phyloP scores from a whole-genome alignment of 2,329 filamentous ascomycete genomes.

The Amylocarpus encephaloides region DNA sequence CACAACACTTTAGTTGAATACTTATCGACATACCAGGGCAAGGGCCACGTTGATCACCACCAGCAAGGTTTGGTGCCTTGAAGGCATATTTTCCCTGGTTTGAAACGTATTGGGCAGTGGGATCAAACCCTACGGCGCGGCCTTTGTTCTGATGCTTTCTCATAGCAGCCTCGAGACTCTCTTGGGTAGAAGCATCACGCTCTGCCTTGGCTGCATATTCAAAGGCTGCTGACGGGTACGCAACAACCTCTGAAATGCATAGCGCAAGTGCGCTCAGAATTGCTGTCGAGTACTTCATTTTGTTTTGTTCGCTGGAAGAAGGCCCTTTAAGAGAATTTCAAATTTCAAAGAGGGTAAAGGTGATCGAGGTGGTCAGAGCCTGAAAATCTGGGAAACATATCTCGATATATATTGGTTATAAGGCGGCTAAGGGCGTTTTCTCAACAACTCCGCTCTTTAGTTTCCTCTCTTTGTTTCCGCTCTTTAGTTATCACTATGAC shows the following conservation, averaged over 20 bases:
- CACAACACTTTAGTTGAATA: too few relatives aligned
- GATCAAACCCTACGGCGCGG: constrained; percentile 3
- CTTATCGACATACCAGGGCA: constrained; percentile 26
- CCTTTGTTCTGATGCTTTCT: neutral
- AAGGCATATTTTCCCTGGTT: constrained; percentile 32
- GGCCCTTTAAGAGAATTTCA: too few relatives aligned
- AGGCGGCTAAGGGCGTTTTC: neutral
- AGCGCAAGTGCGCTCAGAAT: constrained; percentile 8
- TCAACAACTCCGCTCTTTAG: neutral
- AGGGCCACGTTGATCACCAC: constrained; percentile 34
- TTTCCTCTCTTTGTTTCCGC: too few relatives aligned
- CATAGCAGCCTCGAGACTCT: constrained; percentile 6
- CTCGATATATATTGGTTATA: too few relatives aligned
- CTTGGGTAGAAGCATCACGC: constrained; percentile 5
- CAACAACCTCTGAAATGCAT: constrained; percentile 12
- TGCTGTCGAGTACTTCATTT: constrained; percentile 12
- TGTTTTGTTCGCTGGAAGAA: constrained; percentile 1
- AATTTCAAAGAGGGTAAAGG: too few relatives aligned
- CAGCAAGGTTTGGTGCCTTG: constrained; percentile 28
- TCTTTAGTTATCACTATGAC: too few relatives aligned
- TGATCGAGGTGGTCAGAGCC: too few relatives aligned
- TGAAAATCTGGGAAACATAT: too few relatives aligned
- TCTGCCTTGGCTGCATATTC: constrained; percentile 15
- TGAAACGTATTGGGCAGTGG: constrained; percentile 11
- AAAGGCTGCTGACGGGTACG: constrained; percentile 16